A percentile compares a stretch with the other conserved stretches of the same genome.
These are phyloP conservation scores for Grammothele lineata DNA, from an alignment of 768 basidiomycete species.

Conservation along the genomic window DNA sequence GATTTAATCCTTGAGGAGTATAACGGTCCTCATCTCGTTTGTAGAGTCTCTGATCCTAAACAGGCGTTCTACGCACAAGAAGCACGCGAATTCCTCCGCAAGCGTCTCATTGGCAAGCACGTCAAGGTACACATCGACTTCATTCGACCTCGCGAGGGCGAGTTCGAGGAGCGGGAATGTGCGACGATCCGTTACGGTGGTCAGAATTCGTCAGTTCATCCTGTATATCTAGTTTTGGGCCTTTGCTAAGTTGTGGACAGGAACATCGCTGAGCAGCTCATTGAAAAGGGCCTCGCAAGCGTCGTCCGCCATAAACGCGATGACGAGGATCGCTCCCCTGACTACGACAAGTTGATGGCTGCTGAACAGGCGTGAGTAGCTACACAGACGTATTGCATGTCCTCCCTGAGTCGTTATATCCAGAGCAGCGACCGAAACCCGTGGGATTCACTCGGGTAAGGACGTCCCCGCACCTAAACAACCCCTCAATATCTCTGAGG, in stretches of 20 bases:
- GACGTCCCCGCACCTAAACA: constrained; percentile 75
- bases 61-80: constrained; percentile 88
- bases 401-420: constrained; percentile 7
- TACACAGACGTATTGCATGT: neutral
- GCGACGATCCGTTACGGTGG: constrained; percentile 84
- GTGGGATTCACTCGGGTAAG: constrained; percentile 92
- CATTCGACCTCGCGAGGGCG: constrained; percentile 85
- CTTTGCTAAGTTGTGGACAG: constrained; percentile 35
- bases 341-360: constrained; percentile 93
- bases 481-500: constrained; percentile 91
- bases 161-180: constrained; percentile 90
- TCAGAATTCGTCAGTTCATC: constrained; percentile 62
- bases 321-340: constrained; percentile 93
- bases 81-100: constrained; percentile 89
- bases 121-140: constrained; percentile 87
- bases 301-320: constrained; percentile 91
- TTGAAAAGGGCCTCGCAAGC: constrained; percentile 89
- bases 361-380: constrained; percentile 83
- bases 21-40: too few species aligned
- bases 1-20: too few species aligned
- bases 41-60: constrained; percentile 78
- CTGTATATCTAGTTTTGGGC: neutral
- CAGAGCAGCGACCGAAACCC: constrained; percentile 72
- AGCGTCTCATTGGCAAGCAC: constrained; percentile 86
- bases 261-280: constrained; percentile 88